Evolutionary conservation across 352 stramenopile genomes (phyloP).

Genomic region (Phytophthora hybrid): DNA sequence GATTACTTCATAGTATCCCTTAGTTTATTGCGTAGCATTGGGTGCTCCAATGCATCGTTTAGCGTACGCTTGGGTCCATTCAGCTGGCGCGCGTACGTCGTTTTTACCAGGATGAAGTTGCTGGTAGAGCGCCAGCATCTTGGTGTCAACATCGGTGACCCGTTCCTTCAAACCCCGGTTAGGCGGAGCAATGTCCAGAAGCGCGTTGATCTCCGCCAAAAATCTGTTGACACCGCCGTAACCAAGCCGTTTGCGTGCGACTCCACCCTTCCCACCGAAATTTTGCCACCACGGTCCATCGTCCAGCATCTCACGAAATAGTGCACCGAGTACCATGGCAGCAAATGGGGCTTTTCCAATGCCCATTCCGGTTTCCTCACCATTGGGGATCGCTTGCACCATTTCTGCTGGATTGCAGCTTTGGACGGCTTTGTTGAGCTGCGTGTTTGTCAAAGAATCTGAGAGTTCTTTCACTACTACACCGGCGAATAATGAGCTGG

Average conservation of each 20-base stretch:
- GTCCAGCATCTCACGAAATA: conserved; percentile 66
- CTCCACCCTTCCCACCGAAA: conserved; percentile 40
- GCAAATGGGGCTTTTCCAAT: conserved; percentile 41
- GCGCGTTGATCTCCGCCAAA: conserved; percentile 64
- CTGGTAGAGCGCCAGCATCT: conserved; percentile 59
- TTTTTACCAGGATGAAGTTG: conserved; percentile 71
- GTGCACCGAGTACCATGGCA: conserved; percentile 55
- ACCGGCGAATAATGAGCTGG: conserved; percentile 55
- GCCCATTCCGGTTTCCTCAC: conserved; percentile 10
- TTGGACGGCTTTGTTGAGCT: conserved; percentile 64
- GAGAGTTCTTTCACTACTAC: conserved; percentile 62
- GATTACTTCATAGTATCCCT: neutral
- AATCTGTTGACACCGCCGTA: conserved; percentile 77
- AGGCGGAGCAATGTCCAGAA: conserved; percentile 48
- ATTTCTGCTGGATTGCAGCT: conserved; percentile 35
- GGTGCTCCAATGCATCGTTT: conserved; percentile 26
- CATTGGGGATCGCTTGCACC: neutral
- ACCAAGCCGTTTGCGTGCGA: conserved; percentile 54
- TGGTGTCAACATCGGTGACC: conserved; percentile 46
- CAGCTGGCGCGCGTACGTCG: conserved; percentile 28
- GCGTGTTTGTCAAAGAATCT: conserved; percentile 53
- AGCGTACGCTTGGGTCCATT: conserved; percentile 41
- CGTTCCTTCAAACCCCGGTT: conserved; percentile 48
- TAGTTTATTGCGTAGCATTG: conserved; percentile 17
- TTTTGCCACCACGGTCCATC: conserved; percentile 74